A percentile compares a stretch with the other conserved stretches of the same genome.
phyloP scores from a whole-genome alignment of 139 green algal genomes.

The Edaphochlamys debaryana region DNA sequence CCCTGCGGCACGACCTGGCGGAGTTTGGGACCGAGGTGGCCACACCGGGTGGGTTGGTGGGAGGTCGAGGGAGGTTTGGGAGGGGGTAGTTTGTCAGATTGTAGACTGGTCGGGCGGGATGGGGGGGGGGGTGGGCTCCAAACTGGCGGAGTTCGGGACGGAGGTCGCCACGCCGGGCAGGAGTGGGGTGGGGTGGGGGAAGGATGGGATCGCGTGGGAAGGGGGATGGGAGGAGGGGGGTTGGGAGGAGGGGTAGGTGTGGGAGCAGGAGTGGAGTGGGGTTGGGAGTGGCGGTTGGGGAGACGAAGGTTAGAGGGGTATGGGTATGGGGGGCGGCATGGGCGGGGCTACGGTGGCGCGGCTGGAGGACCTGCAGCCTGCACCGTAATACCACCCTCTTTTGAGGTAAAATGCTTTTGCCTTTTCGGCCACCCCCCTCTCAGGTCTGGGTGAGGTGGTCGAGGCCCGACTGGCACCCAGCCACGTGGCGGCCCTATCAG shows the following conservation, averaged over 20 bases:
- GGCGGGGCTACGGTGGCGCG: too few species aligned
- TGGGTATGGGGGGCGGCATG: too few species aligned
- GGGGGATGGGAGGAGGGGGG: not conserved
- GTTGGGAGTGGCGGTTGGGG: too few species aligned
- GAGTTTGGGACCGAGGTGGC: conserved; percentile 35
- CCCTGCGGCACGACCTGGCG: conserved; percentile 45
- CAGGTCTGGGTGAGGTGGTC: conserved; percentile 2
- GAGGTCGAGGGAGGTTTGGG: not conserved
- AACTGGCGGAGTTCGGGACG: conserved; percentile 52
- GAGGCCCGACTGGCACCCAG: conserved; percentile 18
- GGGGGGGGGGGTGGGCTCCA: not conserved
- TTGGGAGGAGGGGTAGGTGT: too few species aligned
- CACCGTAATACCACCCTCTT: too few species aligned
- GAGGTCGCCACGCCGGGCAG: conserved; percentile 21
- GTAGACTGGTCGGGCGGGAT: too few species aligned
- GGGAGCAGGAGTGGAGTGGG: too few species aligned
- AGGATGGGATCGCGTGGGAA: not conserved
- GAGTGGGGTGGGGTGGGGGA: not conserved
- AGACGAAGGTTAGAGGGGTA: too few species aligned
- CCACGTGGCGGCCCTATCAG: conserved; percentile 1
- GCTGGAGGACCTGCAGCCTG: too few species aligned
- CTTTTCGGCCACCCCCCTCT: too few species aligned
- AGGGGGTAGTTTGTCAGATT: not conserved
- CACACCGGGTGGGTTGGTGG: conserved; percentile 2
- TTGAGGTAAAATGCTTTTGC: too few species aligned